These are phyloP conservation scores for Lycium barbarum DNA, from an alignment of 257 asterid species.

Conservation along the genomic window DNA sequence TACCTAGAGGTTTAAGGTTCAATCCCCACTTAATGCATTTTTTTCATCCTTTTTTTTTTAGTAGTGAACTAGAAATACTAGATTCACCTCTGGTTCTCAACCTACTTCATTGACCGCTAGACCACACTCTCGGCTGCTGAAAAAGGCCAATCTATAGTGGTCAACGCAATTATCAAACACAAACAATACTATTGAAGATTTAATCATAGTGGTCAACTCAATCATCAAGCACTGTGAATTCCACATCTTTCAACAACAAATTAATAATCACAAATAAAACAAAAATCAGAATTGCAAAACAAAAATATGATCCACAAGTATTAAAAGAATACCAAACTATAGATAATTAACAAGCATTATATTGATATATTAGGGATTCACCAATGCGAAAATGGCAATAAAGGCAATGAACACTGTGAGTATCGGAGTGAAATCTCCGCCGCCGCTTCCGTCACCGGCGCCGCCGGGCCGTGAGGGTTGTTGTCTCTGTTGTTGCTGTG, in stretches of 20 bases:
- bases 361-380: slow-evolving; percentile 35
- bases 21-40: too few species aligned
- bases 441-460: slow-evolving; percentile 40
- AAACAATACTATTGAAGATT: background rate
- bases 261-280: background rate
- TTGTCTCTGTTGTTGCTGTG: slow-evolving; percentile 65
- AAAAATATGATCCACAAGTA: background rate
- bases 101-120: too few species aligned
- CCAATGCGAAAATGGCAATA: slow-evolving; percentile 59
- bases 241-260: background rate
- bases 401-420: slow-evolving; percentile 52
- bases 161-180: background rate
- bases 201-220: background rate
- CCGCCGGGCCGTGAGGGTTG: slow-evolving; percentile 37
- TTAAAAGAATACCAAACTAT: background rate
- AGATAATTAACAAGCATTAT: background rate
- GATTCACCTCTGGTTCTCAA: too few species aligned
- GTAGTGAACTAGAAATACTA: too few species aligned
- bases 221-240: background rate
- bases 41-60: too few species aligned
- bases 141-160: background rate
- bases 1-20: too few species aligned
- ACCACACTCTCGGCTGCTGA: background rate
- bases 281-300: background rate
- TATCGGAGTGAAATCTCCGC: slow-evolving; percentile 57